Conservation (phyloP, 805 yeast genomes). For the Zygosaccharomyces pseudorouxii region DNA sequence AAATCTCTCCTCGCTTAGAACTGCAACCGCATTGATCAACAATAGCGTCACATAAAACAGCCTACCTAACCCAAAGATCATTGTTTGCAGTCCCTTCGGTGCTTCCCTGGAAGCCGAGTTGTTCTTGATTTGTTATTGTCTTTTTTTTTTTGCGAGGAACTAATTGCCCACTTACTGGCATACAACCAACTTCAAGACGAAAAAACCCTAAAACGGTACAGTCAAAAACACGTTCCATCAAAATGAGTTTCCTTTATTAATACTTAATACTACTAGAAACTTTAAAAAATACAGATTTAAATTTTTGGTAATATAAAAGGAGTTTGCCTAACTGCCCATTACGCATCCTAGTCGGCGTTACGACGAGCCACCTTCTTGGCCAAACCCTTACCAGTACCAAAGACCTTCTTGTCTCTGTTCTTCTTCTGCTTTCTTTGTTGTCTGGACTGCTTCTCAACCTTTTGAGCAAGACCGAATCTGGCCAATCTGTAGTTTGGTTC, state of each 20-base stretch:
- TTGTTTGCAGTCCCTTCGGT: conserved; percentile 7
- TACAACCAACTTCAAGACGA: background rate
- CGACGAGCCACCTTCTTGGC: conserved; percentile 90
- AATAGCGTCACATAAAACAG: conserved; percentile 51
- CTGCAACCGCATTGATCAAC: conserved; percentile 69
- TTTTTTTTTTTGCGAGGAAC: background rate
- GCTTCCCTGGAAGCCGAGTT: background rate
- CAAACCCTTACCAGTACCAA: conserved; percentile 95
- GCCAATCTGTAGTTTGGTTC: conserved; percentile 99
- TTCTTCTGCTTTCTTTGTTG: conserved; percentile 99
- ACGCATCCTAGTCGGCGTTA: conserved; percentile 63
- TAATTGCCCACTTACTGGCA: background rate
- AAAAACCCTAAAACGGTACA: background rate
- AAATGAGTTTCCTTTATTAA: conserved; percentile 17
- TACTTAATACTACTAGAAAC: conserved; percentile 19
- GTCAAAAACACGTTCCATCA: conserved; percentile 1
- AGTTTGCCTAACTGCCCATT: conserved; percentile 6
- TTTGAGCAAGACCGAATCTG: conserved; percentile 95
- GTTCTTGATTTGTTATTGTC: background rate
- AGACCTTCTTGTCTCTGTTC: conserved; percentile 99
- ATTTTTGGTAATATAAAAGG: conserved; percentile 10
- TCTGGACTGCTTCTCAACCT: conserved; percentile 97
- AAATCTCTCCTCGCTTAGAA: conserved; percentile 75
- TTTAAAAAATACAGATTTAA: conserved; percentile 14
- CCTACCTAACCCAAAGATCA: conserved; percentile 58